Evolutionary conservation across 768 basidiomycete genomes (phyloP).

Genomic region (Suillus cothurnatus): DNA sequence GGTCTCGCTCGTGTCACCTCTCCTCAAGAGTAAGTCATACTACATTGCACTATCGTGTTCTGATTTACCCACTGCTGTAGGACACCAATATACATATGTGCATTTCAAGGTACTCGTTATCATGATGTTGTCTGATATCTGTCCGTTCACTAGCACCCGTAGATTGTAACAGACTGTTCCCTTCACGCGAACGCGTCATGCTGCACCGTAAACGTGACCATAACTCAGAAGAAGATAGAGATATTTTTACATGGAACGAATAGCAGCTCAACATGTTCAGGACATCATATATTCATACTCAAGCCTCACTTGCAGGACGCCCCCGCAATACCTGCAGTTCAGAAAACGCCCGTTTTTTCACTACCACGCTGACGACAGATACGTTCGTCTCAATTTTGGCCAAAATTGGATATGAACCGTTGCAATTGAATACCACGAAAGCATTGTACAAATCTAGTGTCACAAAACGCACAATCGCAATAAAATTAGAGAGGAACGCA

Average conservation of each 20-base stretch:
- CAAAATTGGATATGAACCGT: neutral
- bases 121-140: neutral
- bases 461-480: neutral
- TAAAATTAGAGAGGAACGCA: neutral
- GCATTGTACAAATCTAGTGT: slow-evolving; percentile 8
- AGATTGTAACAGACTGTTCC: slow-evolving; percentile 76
- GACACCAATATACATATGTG: slow-evolving; percentile 83
- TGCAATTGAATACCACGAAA: slow-evolving; percentile 10
- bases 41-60: neutral
- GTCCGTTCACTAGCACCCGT: slow-evolving; percentile 11
- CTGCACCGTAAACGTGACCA: slow-evolving; percentile 76
- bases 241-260: slow-evolving; percentile 77
- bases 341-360: neutral
- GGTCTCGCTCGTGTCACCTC: slow-evolving; percentile 63
- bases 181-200: slow-evolving; percentile 68
- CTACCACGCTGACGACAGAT: neutral
- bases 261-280: slow-evolving; percentile 16
- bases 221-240: slow-evolving; percentile 49
- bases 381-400: neutral
- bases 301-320: neutral
- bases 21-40: slow-evolving; percentile 60
- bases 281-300: neutral
- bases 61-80: slow-evolving; percentile 35
- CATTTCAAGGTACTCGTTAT: slow-evolving; percentile 47
- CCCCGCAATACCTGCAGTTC: neutral